phyloP scores from a whole-genome alignment of 495 filamentous ascomycete species.

The Xylaria castorea region DNA sequence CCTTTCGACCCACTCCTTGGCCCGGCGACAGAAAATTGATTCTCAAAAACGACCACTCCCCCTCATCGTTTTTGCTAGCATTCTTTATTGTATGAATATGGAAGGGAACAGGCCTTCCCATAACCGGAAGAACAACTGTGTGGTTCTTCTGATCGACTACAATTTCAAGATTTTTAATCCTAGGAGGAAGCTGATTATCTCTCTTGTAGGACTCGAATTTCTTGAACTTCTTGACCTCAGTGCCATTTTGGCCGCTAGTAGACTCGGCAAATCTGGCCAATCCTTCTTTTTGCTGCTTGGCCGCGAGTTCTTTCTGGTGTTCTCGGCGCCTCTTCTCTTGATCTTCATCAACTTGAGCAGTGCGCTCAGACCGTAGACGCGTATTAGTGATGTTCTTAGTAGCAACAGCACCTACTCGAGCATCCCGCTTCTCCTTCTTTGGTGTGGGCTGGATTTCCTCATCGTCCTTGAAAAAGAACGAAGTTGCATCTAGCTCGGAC shows the following conservation, averaged over 20 bases:
- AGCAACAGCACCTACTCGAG: slow-evolving; percentile 80
- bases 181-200: slow-evolving; percentile 88
- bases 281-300: slow-evolving; percentile 88
- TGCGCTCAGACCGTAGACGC: slow-evolving; percentile 88
- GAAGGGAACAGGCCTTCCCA: slow-evolving; percentile 97
- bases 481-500: slow-evolving; percentile 86
- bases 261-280: slow-evolving; percentile 79
- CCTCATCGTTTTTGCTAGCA: slow-evolving; percentile 92
- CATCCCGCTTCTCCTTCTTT: slow-evolving; percentile 83
- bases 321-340: slow-evolving; percentile 85
- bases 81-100: slow-evolving; percentile 99
- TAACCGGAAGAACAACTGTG: slow-evolving; percentile 92
- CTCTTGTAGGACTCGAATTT: slow-evolving; percentile 99
- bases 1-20: slow-evolving; percentile 96
- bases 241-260: slow-evolving; percentile 85
- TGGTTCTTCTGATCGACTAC: slow-evolving; percentile 88
- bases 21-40: slow-evolving; percentile 98
- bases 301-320: slow-evolving; percentile 89
- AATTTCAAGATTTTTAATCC: slow-evolving; percentile 83
- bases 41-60: slow-evolving; percentile 88
- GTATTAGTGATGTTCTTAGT: slow-evolving; percentile 93
- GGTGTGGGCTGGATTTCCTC: slow-evolving; percentile 70
- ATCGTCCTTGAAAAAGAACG: slow-evolving; percentile 97
- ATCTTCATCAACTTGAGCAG: slow-evolving; percentile 84
- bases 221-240: slow-evolving; percentile 94